Percentiles rank a stretch among this genome's conserved stretches.
These are phyloP conservation scores for Melanomma pulvis-pyrius DNA, from an alignment of 495 filamentous ascomycete genomes.

Conservation along the genomic window DNA sequence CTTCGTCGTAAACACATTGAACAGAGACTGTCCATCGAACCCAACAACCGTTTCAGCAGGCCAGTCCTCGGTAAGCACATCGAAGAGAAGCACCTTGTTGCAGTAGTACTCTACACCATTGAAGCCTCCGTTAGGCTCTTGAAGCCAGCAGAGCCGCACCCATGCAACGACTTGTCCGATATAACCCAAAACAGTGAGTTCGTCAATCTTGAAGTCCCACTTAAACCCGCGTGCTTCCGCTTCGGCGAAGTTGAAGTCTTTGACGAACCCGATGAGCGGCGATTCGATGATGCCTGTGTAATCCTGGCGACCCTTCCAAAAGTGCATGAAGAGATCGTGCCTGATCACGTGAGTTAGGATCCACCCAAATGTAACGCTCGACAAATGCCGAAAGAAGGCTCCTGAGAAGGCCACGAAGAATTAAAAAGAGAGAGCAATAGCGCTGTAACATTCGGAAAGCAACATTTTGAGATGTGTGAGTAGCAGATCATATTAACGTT, in stretches of 20 bases:
- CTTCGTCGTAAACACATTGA: slow-evolving; percentile 3
- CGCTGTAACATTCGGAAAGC: too few species aligned
- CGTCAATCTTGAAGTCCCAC: slow-evolving; percentile 28
- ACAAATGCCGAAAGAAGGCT: too few species aligned
- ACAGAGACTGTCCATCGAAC: slow-evolving; percentile 18
- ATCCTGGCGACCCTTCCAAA: slow-evolving; percentile 47
- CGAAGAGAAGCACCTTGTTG: slow-evolving; percentile 25
- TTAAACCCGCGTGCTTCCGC: slow-evolving; percentile 4
- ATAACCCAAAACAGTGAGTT: slow-evolving; percentile 12
- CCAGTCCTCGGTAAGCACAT: slow-evolving; percentile 21
- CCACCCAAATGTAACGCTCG: neutral
- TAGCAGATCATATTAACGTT: too few species aligned
- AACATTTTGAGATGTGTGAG: too few species aligned
- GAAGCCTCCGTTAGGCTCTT: slow-evolving; percentile 30
- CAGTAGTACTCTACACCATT: slow-evolving; percentile 20
- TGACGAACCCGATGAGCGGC: slow-evolving; percentile 45
- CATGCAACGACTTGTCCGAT: slow-evolving; percentile 27
- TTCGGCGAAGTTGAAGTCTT: neutral
- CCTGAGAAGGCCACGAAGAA: too few species aligned
- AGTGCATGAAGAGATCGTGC: slow-evolving; percentile 43
- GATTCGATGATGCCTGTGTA: slow-evolving; percentile 42
- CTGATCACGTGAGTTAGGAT: slow-evolving; percentile 6
- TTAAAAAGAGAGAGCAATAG: too few species aligned
- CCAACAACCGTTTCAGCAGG: slow-evolving; percentile 17
- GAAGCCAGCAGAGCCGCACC: slow-evolving; percentile 14